Evolutionary conservation across 2,329 filamentous ascomycete species (phyloP).

Genomic region (Nakataea oryzae): DNA sequence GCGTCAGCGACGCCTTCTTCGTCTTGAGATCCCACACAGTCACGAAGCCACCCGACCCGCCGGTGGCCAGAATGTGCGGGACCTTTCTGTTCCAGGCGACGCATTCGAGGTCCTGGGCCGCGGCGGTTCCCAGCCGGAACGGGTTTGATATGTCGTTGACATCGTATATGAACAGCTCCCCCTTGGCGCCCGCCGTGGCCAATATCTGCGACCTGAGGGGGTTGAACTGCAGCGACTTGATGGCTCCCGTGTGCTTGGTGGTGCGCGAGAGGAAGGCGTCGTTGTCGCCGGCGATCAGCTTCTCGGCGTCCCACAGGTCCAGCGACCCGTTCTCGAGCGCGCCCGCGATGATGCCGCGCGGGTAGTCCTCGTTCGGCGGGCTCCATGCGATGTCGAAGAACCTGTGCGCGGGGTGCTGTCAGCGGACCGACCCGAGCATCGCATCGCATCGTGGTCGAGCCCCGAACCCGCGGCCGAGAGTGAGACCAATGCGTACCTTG

Average conservation of each 20-base stretch:
- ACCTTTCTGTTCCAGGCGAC: conserved; percentile 99
- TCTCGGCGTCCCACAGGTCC: conserved; percentile 83
- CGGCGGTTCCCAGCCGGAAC: conserved; percentile 78
- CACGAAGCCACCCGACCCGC: conserved; percentile 85
- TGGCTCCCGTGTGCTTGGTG: conserved; percentile 81
- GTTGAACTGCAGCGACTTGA: conserved; percentile 96
- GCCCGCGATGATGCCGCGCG: conserved; percentile 84
- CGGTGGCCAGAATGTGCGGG: conserved; percentile 89
- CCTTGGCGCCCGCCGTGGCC: conserved; percentile 86
- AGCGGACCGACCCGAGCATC: neutral
- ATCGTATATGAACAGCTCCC: conserved; percentile 93
- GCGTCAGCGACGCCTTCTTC: conserved; percentile 90
- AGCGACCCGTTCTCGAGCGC: conserved; percentile 90
- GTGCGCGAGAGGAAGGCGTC: conserved; percentile 81
- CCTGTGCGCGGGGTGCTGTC: conserved; percentile 31
- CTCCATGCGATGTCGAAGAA: conserved; percentile 98
- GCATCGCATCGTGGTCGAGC: neutral
- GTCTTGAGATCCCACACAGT: conserved; percentile 98
- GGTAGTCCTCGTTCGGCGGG: conserved; percentile 65
- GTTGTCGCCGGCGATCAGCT: conserved; percentile 43
- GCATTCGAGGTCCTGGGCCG: conserved; percentile 88
- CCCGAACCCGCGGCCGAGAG: neutral
- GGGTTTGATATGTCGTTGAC: conserved; percentile 81
- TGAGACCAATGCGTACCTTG: conserved; percentile 50
- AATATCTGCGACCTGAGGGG: conserved; percentile 82